A percentile compares a stretch with the other conserved stretches of the same genome.
These are phyloP conservation scores for Nigrospora sphaerica DNA, from an alignment of 2,329 filamentous ascomycete genomes.

Conservation along the genomic window DNA sequence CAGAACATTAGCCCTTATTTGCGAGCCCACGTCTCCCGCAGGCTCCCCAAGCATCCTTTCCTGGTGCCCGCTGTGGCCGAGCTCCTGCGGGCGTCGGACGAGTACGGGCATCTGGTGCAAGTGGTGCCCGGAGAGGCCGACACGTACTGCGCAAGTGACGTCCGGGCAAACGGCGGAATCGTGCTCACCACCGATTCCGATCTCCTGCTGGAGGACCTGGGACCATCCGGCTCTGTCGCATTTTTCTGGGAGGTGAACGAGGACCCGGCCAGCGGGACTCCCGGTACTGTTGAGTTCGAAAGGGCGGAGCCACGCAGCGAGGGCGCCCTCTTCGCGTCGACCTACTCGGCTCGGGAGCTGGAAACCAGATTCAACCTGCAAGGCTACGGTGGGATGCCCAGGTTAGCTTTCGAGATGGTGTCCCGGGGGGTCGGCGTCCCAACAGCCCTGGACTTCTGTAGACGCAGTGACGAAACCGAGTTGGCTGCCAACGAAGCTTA, in stretches of 20 bases:
- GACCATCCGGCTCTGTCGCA: conserved; percentile 51
- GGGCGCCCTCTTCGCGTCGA: conserved; percentile 16
- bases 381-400: conserved; percentile 20
- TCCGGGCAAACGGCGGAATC: conserved; percentile 44
- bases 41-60: conserved; percentile 49
- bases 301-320: conserved; percentile 1
- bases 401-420: conserved; percentile 21
- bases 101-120: conserved; percentile 34
- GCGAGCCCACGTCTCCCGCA: conserved; percentile 1
- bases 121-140: conserved; percentile 85
- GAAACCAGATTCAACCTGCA: conserved; percentile 13
- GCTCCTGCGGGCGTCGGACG: conserved; percentile 41
- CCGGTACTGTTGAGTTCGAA: conserved; percentile 8
- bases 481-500: conserved; percentile 6
- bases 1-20: not conserved
- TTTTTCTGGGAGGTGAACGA: conserved; percentile 60
- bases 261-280: not conserved
- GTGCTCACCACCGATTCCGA: conserved; percentile 85
- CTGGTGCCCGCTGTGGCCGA: conserved; percentile 74
- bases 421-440: conserved; percentile 6
- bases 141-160: conserved; percentile 63
- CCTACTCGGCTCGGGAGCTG: conserved; percentile 26
- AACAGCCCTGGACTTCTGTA: conserved; percentile 13
- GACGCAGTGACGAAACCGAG: conserved; percentile 10
- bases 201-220: conserved; percentile 67